These are phyloP conservation scores for Fusarium temperatum DNA, from an alignment of 2,329 filamentous ascomycete species.

Conservation along the genomic window DNA sequence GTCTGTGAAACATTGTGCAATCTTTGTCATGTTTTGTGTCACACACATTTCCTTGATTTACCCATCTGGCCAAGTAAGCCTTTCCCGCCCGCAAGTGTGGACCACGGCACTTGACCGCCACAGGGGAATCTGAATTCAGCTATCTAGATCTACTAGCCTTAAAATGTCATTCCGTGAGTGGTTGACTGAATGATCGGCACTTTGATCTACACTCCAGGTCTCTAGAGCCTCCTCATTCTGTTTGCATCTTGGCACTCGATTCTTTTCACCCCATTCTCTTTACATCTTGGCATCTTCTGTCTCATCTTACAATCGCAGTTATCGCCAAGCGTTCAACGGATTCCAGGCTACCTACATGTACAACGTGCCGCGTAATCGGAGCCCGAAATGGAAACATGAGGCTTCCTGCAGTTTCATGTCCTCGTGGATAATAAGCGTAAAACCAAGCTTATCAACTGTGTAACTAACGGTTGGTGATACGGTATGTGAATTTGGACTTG, in stretches of 20 bases:
- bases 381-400: conserved; percentile 16
- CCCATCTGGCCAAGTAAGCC: conserved; percentile 28
- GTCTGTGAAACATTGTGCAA: background rate
- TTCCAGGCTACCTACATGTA: conserved; percentile 2
- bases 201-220: background rate
- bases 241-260: background rate
- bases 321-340: conserved; percentile 18
- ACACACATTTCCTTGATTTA: background rate
- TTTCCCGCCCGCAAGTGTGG: conserved; percentile 30
- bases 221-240: background rate
- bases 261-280: too few relatives aligned
- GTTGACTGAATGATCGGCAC: conserved; percentile 12
- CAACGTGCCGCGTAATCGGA: conserved; percentile 35
- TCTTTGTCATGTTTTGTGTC: background rate
- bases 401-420: conserved; percentile 24
- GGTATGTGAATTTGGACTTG: background rate
- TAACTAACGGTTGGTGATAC: conserved; percentile 6
- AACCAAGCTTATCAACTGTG: conserved; percentile 37
- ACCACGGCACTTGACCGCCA: conserved; percentile 32
- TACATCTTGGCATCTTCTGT: background rate
- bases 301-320: background rate
- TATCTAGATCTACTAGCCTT: conserved; percentile 38
- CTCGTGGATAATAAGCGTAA: conserved; percentile 24
- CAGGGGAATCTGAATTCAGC: conserved; percentile 12
- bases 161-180: conserved; percentile 10